Evolutionary conservation across 2,329 filamentous ascomycete genomes (phyloP).

Genomic region (Chrysosporium keratinophilum): DNA sequence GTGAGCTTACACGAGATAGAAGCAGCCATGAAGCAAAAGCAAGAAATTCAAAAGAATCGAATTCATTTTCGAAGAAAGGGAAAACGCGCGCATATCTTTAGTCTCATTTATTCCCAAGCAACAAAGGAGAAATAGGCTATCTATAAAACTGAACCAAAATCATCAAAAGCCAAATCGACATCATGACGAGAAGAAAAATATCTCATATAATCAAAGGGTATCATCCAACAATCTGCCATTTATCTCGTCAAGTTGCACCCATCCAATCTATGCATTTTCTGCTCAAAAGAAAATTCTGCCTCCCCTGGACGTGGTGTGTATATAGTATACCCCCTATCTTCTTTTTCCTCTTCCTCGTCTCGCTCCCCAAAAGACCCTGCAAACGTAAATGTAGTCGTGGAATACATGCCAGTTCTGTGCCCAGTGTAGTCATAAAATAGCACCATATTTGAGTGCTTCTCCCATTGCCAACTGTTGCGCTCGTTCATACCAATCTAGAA

Average conservation of each 20-base stretch:
- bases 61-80: too few relatives aligned
- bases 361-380: background rate
- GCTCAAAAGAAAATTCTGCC: background rate
- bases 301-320: background rate
- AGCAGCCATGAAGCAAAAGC: too few relatives aligned
- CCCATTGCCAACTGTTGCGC: too few relatives aligned
- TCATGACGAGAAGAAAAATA: background rate
- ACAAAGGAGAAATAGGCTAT: background rate
- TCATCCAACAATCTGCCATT: constrained; percentile 6
- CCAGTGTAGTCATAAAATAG: background rate
- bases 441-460: too few relatives aligned
- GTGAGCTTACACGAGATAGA: too few relatives aligned
- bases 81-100: too few relatives aligned
- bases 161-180: background rate
- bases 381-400: constrained; percentile 9
- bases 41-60: too few relatives aligned
- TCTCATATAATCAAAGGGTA: constrained; percentile 4
- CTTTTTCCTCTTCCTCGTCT: background rate
- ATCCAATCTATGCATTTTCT: constrained; percentile 6
- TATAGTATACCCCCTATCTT: background rate
- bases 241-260: constrained; percentile 3
- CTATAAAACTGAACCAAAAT: background rate
- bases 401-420: background rate
- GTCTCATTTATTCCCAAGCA: too few relatives aligned
- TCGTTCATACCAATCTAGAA: too few relatives aligned